These are phyloP conservation scores for Apiotrichum domesticum DNA, from an alignment of 1,284 basidiomycete species.

Conservation along the genomic window DNA sequence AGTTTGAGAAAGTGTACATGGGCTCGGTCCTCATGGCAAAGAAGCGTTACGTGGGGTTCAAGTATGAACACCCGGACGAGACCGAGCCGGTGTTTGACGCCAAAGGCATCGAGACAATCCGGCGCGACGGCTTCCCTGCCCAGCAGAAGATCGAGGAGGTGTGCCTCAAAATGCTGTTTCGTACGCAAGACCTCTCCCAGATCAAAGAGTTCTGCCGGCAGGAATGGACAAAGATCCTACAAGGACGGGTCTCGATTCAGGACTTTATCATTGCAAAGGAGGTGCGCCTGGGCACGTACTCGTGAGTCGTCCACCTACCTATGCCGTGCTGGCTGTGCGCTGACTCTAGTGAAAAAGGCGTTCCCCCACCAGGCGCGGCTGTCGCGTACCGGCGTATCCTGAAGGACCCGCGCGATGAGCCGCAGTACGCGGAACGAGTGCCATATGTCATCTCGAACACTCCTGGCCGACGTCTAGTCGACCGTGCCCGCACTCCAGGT, in stretches of 20 bases:
- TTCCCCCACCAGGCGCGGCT: conserved; percentile 82
- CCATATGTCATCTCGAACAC: conserved; percentile 81
- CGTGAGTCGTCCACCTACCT: conserved; percentile 49
- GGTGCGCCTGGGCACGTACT: conserved; percentile 85
- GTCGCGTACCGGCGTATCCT: conserved; percentile 73
- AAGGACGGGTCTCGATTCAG: conserved; percentile 71
- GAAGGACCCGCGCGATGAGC: conserved; percentile 71
- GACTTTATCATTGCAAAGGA: conserved; percentile 95
- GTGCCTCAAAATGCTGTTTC: conserved; percentile 84
- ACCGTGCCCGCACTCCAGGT: conserved; percentile 72
- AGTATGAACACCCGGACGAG: conserved; percentile 80
- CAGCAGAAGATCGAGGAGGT: conserved; percentile 84
- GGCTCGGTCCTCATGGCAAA: conserved; percentile 92
- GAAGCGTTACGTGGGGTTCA: conserved; percentile 95
- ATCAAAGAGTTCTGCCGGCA: conserved; percentile 82
- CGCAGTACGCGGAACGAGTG: conserved; percentile 87
- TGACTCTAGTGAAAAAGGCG: conserved; percentile 61
- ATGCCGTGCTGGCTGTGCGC: background rate
- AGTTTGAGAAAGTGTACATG: conserved; percentile 97
- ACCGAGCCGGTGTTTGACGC: conserved; percentile 80
- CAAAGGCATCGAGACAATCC: conserved; percentile 95
- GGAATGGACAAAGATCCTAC: conserved; percentile 79
- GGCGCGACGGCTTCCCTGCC: conserved; percentile 81
- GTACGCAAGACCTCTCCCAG: conserved; percentile 75
- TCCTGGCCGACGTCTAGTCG: conserved; percentile 64